Conservation (phyloP, 2,329 filamentous ascomycete species). For the Ascosphaera aggregata region DNA sequence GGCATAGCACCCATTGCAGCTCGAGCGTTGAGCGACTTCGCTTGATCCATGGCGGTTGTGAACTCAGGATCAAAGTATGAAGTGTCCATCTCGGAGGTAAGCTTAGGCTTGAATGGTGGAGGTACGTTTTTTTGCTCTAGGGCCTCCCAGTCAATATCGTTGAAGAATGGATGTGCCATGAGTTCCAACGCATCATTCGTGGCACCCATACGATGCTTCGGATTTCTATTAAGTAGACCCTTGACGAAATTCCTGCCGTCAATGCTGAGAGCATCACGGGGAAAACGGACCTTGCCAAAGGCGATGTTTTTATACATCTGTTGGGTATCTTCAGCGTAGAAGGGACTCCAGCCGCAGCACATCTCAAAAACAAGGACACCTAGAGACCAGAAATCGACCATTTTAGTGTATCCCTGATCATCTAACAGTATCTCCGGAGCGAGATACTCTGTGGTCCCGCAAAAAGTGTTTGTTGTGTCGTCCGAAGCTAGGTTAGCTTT, state of each 20-base stretch:
- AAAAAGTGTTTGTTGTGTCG: conserved; percentile 96
- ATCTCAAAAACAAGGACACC: conserved; percentile 97
- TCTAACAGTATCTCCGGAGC: conserved; percentile 89
- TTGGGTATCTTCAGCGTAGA: conserved; percentile 96
- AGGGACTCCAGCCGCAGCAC: conserved; percentile 98
- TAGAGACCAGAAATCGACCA: conserved; percentile 99
- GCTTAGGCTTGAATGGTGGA: conserved; percentile 90
- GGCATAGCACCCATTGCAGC: conserved; percentile 71
- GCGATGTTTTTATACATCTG: conserved; percentile 99
- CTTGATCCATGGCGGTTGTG: conserved; percentile 75
- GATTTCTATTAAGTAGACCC: conserved; percentile 87
- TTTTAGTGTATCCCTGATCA: conserved; percentile 95
- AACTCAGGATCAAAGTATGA: conserved; percentile 99
- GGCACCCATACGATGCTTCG: conserved; percentile 80
- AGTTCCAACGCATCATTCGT: conserved; percentile 81
- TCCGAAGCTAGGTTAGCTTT: conserved; percentile 96
- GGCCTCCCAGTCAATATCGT: conserved; percentile 78
- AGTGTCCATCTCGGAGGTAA: conserved; percentile 87
- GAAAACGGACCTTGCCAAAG: conserved; percentile 94
- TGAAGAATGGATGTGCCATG: conserved; percentile 86
- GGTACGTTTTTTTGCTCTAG: conserved; percentile 78
- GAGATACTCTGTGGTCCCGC: conserved; percentile 91
- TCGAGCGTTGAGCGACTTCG: conserved; percentile 72
- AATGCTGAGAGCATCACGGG: conserved; percentile 75
- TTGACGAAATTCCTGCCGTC: conserved; percentile 98